Conservation (phyloP, 768 basidiomycete genomes). For the Amanita rubescens region DNA sequence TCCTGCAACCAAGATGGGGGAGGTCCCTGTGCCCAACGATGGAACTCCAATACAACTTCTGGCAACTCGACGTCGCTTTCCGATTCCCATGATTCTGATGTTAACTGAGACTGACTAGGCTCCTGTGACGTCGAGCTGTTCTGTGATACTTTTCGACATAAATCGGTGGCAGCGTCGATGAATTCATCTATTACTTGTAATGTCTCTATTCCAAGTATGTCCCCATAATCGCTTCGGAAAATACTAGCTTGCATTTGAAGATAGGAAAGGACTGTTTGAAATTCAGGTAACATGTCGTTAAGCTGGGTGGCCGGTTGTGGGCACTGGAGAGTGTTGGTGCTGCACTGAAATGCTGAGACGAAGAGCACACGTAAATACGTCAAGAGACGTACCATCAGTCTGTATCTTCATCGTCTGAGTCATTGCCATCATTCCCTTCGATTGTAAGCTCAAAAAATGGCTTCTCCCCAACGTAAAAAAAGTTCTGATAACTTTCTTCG, state of each 20-base stretch:
- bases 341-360: not conserved
- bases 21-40: not conserved
- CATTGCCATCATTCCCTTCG: not conserved
- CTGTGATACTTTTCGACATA: not conserved
- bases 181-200: not conserved
- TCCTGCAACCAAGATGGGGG: not conserved
- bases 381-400: not conserved
- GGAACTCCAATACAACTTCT: not conserved
- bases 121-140: not conserved
- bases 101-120: not conserved
- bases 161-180: not conserved
- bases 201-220: too few relatives aligned
- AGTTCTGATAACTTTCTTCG: not conserved
- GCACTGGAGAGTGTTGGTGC: too few relatives aligned
- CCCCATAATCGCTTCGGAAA: not conserved
- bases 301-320: not conserved
- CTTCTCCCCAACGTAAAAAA: conserved; percentile 2
- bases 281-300: not conserved
- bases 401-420: not conserved
- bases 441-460: too few relatives aligned
- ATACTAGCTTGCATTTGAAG: not conserved
- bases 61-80: not conserved
- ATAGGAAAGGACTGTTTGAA: not conserved
- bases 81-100: not conserved
- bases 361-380: too few relatives aligned